Evolutionary conservation across 78 protist species (phyloP), one percentile per base, ranked within the genome.

Genomic region (Goniomonas avonlea): DNA sequence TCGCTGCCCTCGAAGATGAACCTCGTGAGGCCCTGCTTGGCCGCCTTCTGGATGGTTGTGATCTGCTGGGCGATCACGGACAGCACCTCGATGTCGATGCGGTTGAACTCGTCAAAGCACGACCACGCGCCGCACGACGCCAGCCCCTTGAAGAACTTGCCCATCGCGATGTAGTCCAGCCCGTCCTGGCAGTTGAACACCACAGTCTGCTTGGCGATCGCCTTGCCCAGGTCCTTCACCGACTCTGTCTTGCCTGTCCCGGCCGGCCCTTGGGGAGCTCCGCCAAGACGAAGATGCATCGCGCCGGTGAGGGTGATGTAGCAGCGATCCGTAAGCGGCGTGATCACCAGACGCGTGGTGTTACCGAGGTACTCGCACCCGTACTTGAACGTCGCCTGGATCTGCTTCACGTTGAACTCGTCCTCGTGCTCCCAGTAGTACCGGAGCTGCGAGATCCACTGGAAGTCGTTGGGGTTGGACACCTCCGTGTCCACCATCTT

Each of bases 191-290:
- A 89, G 80, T 89, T 89, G 86, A 89, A 83, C n/a, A 89, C 92
- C 15, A 87, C 91, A 43, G 89, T 84, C 63, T 88, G 82, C 61
- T 77, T 82, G 23, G 91, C 91, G 8, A 91, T 68, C 13, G 90
- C 89, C 61, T 88, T 88, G 56, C 88, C 82, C 53, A 92, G 73
- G 48, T 91, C 95, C 68, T 79, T 85, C 43, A 63, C 32, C 45
- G 83, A 79, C 73, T 79, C 94, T 2, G 91, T 91, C 79, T 88
- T 88, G 17, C 91, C 91, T 5, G 92, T 88, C 9, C 93, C 96
- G 17, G 95, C 95, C 0, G 95, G 95, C 1, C 95, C 95, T 32
- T 81, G 86, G 5, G 93, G 95, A 0, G 91, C 88, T 27, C 95
- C 95, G 15, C 95, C 95, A n/a, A 85, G 81, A 41, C 85, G 17